A percentile compares a stretch with the other conserved stretches of the same genome.
These are phyloP conservation scores for Thecaphora thlaspeos DNA, from an alignment of 1,284 basidiomycete species.

Conservation along the genomic window DNA sequence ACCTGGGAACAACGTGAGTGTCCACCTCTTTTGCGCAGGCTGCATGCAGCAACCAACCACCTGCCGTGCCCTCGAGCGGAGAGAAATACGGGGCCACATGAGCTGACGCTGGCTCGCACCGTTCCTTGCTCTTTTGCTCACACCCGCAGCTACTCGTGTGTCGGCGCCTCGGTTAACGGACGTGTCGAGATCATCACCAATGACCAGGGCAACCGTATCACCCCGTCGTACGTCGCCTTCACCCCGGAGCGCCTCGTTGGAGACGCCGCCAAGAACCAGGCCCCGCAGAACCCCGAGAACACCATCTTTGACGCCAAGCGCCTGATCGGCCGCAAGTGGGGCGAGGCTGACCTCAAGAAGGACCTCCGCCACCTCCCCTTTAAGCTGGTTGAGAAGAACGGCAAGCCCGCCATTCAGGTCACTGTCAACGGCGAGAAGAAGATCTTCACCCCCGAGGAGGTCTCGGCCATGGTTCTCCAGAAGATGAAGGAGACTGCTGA, in stretches of 20 bases:
- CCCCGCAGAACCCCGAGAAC: conserved; percentile 65
- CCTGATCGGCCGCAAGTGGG: conserved; percentile 81
- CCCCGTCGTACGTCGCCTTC: conserved; percentile 65
- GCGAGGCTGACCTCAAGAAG: conserved; percentile 83
- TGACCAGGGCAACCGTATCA: conserved; percentile 96
- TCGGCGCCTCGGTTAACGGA: conserved; percentile 95
- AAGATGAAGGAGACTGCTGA: conserved; percentile 99
- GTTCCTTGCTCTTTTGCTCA: conserved; percentile 68
- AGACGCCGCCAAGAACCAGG: conserved; percentile 91
- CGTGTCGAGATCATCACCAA: conserved; percentile 89
- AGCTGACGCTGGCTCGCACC: no score
- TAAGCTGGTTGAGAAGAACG: conserved; percentile 76
- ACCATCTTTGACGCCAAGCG: conserved; percentile 81
- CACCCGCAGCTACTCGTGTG: conserved; percentile 69
- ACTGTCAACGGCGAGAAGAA: conserved; percentile 88
- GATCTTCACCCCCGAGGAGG: conserved; percentile 91
- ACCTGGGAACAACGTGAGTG: conserved; percentile 65
- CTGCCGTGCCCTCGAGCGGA: no score
- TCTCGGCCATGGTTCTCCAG: conserved; percentile 92
- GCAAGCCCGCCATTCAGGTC: conserved; percentile 85
- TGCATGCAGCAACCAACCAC: no score
- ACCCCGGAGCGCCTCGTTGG: conserved; percentile 91
- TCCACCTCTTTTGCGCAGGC: no score
- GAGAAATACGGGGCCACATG: no score
- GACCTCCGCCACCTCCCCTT: conserved; percentile 96